These are phyloP conservation scores for Diaporthe caulivora DNA, from an alignment of 2,329 filamentous ascomycete genomes.

Conservation along the genomic window DNA sequence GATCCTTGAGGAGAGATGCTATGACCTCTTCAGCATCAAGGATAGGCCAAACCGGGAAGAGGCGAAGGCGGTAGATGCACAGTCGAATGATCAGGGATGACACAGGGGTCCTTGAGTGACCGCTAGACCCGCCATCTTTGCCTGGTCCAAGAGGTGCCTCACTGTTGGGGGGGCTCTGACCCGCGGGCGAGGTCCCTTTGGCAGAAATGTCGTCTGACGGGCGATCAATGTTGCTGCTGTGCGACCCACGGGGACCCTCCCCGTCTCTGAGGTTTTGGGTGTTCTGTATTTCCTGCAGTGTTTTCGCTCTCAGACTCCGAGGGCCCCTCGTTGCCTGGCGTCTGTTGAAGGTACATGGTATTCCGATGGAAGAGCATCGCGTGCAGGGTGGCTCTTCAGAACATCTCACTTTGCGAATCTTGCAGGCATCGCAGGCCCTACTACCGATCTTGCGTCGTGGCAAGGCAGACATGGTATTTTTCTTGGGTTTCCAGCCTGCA, in stretches of 20 bases:
- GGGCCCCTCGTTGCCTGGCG: constrained; percentile 59
- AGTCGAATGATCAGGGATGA: constrained; percentile 49
- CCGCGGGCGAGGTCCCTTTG: constrained; percentile 1
- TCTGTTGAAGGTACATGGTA: constrained; percentile 64
- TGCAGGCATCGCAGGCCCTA: constrained; percentile 64
- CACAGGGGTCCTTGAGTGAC: constrained; percentile 31
- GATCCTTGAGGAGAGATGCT: constrained; percentile 50
- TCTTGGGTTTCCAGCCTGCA: background rate
- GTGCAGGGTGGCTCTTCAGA: constrained; percentile 60
- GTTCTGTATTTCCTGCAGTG: constrained; percentile 55
- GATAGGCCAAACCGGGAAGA: constrained; percentile 66
- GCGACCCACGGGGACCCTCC: constrained; percentile 1
- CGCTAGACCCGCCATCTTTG: constrained; percentile 17
- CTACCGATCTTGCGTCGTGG: constrained; percentile 50
- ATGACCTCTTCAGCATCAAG: constrained; percentile 59
- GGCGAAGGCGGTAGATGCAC: constrained; percentile 61
- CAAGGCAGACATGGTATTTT: constrained; percentile 18
- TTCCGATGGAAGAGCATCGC: constrained; percentile 57
- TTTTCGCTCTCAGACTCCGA: constrained; percentile 58
- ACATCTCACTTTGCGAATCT: constrained; percentile 65
- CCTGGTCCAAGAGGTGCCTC: background rate
- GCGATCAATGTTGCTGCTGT: background rate
- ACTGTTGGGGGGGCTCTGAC: constrained; percentile 24
- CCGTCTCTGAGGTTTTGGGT: constrained; percentile 42
- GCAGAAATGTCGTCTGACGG: background rate